Evolutionary conservation across 2,329 filamentous ascomycete genomes (phyloP), one percentile per base, ranked within the genome.

Genomic region (Fusarium fracticaudum): DNA sequence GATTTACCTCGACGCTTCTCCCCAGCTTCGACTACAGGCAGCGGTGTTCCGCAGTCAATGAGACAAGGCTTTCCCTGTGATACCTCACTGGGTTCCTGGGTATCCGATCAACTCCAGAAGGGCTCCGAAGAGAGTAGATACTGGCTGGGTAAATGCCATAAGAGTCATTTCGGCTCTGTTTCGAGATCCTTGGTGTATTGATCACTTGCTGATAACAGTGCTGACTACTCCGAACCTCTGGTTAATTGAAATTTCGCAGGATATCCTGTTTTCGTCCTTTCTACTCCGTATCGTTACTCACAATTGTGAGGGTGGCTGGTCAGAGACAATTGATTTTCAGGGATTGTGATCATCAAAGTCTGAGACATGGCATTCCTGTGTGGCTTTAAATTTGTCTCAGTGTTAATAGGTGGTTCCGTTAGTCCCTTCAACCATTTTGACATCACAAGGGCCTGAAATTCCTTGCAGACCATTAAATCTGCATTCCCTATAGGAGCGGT

Each of bases 141-240:
- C 37, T 44, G 64, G 41, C 47, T 48, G 41, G 35, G 26, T 44
- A 43, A n/a, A 57, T 53, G 33, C 47, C 50, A 64, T 53, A 31
- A 40, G 37, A n/a, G 55, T 72, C 62, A 74, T 76, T 59, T 74
- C 72, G 72, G 64, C 53, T 74, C 33, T 41, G 72, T 67, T 73
- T 75, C 65, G 47, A 62, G 54, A 64, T 62, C 58, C 54, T 45
- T 45, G 59, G 47, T 51, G 33, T 24, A 24, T 51, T 53, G 18
- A 50, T 53, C 51, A 64, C 47, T 45, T 35, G 35, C 37, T 26
- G 20, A 20, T 57, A 43, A 69, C n/a, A 51, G 41, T 55, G 33
- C 45, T 38, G 53, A 33, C 47, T 71, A 38, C n/a, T 44, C 43
- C 17, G 43, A 18, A 44, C 63, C 47, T 63, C 31, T 47, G 40